These are phyloP conservation scores for Cyberlindnera americana DNA, from an alignment of 805 yeast species.

Conservation along the genomic window DNA sequence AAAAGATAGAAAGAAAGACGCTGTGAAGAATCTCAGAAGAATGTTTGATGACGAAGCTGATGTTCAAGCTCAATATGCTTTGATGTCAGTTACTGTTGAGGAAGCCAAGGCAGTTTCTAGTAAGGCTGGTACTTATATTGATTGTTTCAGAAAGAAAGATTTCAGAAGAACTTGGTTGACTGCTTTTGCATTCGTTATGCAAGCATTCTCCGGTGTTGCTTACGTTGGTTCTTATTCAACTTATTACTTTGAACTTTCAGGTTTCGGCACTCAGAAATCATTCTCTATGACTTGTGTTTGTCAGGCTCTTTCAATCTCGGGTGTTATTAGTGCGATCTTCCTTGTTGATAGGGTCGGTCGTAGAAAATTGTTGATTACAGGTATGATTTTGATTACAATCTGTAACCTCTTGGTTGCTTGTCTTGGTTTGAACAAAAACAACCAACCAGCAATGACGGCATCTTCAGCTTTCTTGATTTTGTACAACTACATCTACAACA, in stretches of 20 bases:
- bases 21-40: slow-evolving; percentile 29
- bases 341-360: slow-evolving; percentile 31
- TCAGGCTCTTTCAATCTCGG: slow-evolving; percentile 31
- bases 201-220: slow-evolving; percentile 43
- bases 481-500: slow-evolving; percentile 32
- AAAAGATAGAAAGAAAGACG: slow-evolving; percentile 32
- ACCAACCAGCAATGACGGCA: slow-evolving; percentile 18
- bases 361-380: slow-evolving; percentile 27
- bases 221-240: slow-evolving; percentile 44
- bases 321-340: slow-evolving; percentile 31
- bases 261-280: slow-evolving; percentile 38
- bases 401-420: slow-evolving; percentile 27
- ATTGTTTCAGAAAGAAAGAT: slow-evolving; percentile 41
- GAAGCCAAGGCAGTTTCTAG: slow-evolving; percentile 27
- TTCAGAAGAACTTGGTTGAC: slow-evolving; percentile 39
- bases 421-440: slow-evolving; percentile 17
- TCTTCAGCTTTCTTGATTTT: slow-evolving; percentile 28
- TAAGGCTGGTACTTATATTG: slow-evolving; percentile 32
- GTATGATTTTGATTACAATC: slow-evolving; percentile 21
- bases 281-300: slow-evolving; percentile 34
- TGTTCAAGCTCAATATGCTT: slow-evolving; percentile 31
- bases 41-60: slow-evolving; percentile 10
- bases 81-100: slow-evolving; percentile 29
- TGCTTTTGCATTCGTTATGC: slow-evolving; percentile 36
- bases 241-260: slow-evolving; percentile 45